Base-by-base conservation (phyloP, 495 filamentous ascomycete genomes). In the Penicillium fimorum region DNA sequence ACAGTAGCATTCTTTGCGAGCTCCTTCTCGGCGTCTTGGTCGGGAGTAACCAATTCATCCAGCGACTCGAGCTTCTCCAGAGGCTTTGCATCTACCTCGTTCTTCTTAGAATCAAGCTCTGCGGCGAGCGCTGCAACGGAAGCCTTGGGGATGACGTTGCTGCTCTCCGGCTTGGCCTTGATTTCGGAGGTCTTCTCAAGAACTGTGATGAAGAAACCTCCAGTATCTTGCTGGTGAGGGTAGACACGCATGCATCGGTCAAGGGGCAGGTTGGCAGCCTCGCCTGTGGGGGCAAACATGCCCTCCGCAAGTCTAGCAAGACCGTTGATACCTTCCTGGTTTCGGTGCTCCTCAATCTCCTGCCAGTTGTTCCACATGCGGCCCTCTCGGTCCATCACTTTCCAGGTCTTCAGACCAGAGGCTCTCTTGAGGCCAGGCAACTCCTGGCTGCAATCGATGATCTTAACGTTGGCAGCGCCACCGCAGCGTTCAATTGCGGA, bases 191-290 rank as follows among this genome's bases (percentile, higher is more conserved):
- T 83, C 80, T 99, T 99, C 73, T 96, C 89, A 24, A 99, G 76
- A 4, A 97, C 90, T 1, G 91, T 84, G 65, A 99, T 96, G 76
- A 97, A 99, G 79, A 99, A 99, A 24, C 86, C 91, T 53, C 94
- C 94, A 41, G 94, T 97, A 64, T 99, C 91, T 71, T 97, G 95
- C 58, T 90, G 78, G 69, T 99, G 93, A 25, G 91, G 87, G 67
- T 99, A 99, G 13, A 99, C 81, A 55, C 94, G 82, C 81, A 97
- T 91, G 71, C 92, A 96, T 40, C 87, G 83, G 58, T 97, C 89
- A 1, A 97, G 80, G 5, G 91, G 90, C n/a, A 97, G 76, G 32
- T 76, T 62, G 17, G 71, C 72, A 50, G 72, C 73, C 49, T 81
- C 79, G 47, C 78, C 83, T 20, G 65, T 69, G 2, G 89, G 87